Percentiles rank a stretch among this genome's conserved stretches.
Evolutionary conservation across 1,284 basidiomycete species (phyloP).

Genomic region (Leccinum pseudoinsigne): DNA sequence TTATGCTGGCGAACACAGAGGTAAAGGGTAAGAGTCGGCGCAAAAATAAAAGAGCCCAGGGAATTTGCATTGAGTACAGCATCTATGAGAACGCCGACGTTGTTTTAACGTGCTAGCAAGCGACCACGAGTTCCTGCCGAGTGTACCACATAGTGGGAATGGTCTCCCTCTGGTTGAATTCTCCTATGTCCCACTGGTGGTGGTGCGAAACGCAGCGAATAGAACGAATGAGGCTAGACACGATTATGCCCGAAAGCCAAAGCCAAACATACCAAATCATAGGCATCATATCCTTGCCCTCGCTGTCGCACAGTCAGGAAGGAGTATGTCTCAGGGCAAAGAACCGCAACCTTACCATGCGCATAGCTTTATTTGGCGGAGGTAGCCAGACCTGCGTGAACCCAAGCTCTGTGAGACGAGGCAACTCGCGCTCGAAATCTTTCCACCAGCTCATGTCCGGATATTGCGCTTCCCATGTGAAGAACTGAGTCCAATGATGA

Average conservation of each 20-base stretch:
- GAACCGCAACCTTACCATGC: conserved; percentile 42
- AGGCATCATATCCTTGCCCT: conserved; percentile 78
- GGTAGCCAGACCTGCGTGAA: conserved; percentile 85
- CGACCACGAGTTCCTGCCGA: conserved; percentile 74
- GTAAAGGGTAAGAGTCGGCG: conserved; percentile 14
- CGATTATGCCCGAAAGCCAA: neutral
- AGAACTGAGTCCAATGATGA: conserved; percentile 68
- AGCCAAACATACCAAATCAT: conserved; percentile 60
- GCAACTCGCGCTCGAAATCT: conserved; percentile 72
- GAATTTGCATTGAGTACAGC: conserved; percentile 71
- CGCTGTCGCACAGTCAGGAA: conserved; percentile 38
- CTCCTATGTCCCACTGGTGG: conserved; percentile 84
- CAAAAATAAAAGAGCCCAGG: conserved; percentile 1
- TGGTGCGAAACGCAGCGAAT: neutral
- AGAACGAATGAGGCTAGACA: neutral
- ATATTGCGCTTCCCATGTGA: conserved; percentile 73
- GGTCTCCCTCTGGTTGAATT: conserved; percentile 88
- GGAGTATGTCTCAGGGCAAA: neutral
- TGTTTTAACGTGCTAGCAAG: conserved; percentile 61
- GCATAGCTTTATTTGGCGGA: conserved; percentile 74
- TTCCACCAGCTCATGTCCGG: conserved; percentile 79
- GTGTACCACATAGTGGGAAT: conserved; percentile 90
- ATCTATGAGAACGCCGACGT: conserved; percentile 72
- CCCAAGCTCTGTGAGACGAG: conserved; percentile 72
- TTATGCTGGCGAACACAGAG: conserved; percentile 55